A percentile compares a stretch with the other conserved stretches of the same genome.
Evolutionary conservation across 1,284 basidiomycete species (phyloP).

Genomic region (Cryptococcus sp.): DNA sequence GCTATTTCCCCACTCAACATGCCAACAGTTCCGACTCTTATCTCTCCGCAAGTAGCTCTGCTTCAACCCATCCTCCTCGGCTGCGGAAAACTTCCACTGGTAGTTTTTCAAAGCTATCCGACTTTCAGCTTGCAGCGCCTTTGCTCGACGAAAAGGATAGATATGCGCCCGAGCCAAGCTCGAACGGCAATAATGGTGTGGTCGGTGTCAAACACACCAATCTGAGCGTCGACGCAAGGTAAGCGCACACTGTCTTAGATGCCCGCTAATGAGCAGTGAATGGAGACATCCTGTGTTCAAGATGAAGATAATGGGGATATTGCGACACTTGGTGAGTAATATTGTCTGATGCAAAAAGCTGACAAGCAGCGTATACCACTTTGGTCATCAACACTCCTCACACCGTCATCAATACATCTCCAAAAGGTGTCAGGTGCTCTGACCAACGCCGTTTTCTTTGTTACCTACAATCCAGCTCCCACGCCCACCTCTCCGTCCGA

Average conservation of each 20-base stretch:
- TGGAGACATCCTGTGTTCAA: constrained; percentile 53
- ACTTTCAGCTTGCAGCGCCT: constrained; percentile 38
- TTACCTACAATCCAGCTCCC: constrained; percentile 59
- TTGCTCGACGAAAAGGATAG: constrained; percentile 19
- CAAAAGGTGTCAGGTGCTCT: constrained; percentile 84
- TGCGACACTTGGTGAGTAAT: constrained; percentile 38
- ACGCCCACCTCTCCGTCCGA: constrained; percentile 46
- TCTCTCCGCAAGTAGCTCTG: constrained; percentile 8
- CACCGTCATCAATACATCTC: constrained; percentile 61
- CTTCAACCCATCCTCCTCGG: constrained; percentile 17
- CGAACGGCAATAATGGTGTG: constrained; percentile 50
- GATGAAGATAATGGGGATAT: constrained; percentile 44
- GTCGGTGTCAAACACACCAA: constrained; percentile 67
- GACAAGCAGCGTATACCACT: constrained; percentile 39
- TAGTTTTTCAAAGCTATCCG: constrained; percentile 48
- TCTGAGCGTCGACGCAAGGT: constrained; percentile 69
- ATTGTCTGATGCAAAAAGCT: constrained; percentile 2
- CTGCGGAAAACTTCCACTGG: constrained; percentile 40
- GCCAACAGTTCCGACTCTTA: constrained; percentile 16
- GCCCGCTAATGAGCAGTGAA: constrained; percentile 27
- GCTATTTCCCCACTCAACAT: background rate
- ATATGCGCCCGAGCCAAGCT: constrained; percentile 19
- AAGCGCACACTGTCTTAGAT: constrained; percentile 49
- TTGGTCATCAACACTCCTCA: constrained; percentile 52
- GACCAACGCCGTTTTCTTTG: constrained; percentile 93